Percentiles rank a stretch among this genome's conserved stretches.
These are phyloP conservation scores for Calonectria henricotiae DNA, from an alignment of 2,329 filamentous ascomycete species.

Conservation along the genomic window DNA sequence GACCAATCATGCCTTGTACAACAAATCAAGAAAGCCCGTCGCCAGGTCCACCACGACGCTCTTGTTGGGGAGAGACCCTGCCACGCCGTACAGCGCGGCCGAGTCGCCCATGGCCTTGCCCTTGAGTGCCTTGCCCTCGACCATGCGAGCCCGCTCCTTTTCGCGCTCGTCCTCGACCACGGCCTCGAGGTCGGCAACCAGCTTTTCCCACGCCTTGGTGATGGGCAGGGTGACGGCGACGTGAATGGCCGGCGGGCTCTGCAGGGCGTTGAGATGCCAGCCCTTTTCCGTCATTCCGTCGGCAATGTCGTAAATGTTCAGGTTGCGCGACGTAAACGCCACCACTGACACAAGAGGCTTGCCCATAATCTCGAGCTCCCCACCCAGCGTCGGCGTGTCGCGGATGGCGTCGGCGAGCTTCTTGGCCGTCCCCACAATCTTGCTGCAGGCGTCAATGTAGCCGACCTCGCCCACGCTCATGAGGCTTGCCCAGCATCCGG, in stretches of 20 bases:
- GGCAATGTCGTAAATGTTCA: slow-evolving; percentile 95
- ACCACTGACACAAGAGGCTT: slow-evolving; percentile 92
- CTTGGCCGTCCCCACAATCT: slow-evolving; percentile 90
- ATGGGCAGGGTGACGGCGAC: slow-evolving; percentile 94
- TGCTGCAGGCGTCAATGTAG: slow-evolving; percentile 88
- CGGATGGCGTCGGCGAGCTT: slow-evolving; percentile 84
- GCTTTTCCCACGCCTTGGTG: slow-evolving; percentile 83
- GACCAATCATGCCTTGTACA: slow-evolving; percentile 83
- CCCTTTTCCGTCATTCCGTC: slow-evolving; percentile 88
- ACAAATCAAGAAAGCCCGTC: slow-evolving; percentile 89
- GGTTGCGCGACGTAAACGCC: slow-evolving; percentile 85
- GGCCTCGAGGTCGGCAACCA: slow-evolving; percentile 81
- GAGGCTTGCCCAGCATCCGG: slow-evolving; percentile 94
- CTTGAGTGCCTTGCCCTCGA: slow-evolving; percentile 77
- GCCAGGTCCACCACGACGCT: slow-evolving; percentile 93
- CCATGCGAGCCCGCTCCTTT: slow-evolving; percentile 81
- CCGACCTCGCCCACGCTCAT: slow-evolving; percentile 91
- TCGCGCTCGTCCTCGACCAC: slow-evolving; percentile 83
- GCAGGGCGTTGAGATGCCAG: slow-evolving; percentile 97
- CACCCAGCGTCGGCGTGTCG: slow-evolving; percentile 77
- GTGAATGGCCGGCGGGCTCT: slow-evolving; percentile 93
- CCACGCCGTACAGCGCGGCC: slow-evolving; percentile 93
- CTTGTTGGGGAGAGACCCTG: slow-evolving; percentile 95
- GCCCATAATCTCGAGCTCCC: slow-evolving; percentile 86
- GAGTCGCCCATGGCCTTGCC: slow-evolving; percentile 83